Base-by-base conservation (phyloP, 208 protist species). In the Crithidia expoeki region DNA sequence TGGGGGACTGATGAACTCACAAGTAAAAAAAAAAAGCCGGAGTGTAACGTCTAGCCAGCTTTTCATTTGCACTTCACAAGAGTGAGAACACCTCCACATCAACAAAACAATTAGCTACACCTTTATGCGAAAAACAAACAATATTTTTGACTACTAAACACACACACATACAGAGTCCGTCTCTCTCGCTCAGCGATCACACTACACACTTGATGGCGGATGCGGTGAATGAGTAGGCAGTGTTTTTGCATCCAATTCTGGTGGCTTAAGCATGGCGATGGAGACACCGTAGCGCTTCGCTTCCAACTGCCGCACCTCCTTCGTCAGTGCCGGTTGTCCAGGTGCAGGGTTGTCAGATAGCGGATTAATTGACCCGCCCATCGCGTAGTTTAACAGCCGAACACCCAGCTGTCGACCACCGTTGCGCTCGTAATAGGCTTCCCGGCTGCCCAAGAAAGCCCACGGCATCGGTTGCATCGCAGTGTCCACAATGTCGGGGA, bases 401-500 rank as follows among this genome's bases (percentile, higher is more conserved):
- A 92, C 74, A 30, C 89, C 92, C 0, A 93, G 76, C 38, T 86
- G 75, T 0, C 89, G 81, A 2, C 87, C 89, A 16, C 83, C 79
- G 42, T 46, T 74, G 34, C 60, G 76, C 76, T 94, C 91, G 60
- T 88, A 93, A 73, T 85, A 96, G 11, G 81, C 85, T 73, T 96
- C 92, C 4, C 85, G 82, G 52, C 87, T 93, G 19, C 89, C 89
- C 14, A 94, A 71, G 76, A 96, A 94, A 17, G 87, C 90, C 89
- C 88, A 94, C 33, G 92, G 89, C 42, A 77, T 61, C 11, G 92
- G 92, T 52, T 90, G 80, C 85, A 96, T 94, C 27, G 83, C 76
- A 0, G 81, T 81, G 67, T 94, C 92, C 1, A 94, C 86, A 76
- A 96, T 94, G 61, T 96, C 92, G 27, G 92, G 92, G 55, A 96